These are phyloP conservation scores for Pestalotiopsis sp. DNA, from an alignment of 2,329 filamentous ascomycete genomes.

Conservation along the genomic window DNA sequence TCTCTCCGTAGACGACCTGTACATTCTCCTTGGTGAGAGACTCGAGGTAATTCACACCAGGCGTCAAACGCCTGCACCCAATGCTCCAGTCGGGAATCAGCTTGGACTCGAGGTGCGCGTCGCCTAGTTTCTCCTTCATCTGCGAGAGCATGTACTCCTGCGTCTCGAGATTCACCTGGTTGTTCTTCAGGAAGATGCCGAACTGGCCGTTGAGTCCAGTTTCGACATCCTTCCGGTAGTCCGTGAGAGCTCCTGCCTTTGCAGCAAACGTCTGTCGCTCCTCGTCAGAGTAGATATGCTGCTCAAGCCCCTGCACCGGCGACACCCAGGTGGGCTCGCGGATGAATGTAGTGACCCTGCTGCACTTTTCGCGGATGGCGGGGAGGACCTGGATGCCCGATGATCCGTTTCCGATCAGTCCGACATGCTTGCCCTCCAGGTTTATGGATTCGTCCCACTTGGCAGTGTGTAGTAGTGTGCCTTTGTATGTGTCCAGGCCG, in stretches of 20 bases:
- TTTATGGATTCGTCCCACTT: slow-evolving; percentile 44
- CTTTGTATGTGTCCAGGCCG: slow-evolving; percentile 47
- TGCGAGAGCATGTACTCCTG: slow-evolving; percentile 41
- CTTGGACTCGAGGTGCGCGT: slow-evolving; percentile 43
- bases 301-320: slow-evolving; percentile 43
- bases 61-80: slow-evolving; percentile 33
- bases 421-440: slow-evolving; percentile 40
- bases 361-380: slow-evolving; percentile 44
- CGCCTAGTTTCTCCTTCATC: slow-evolving; percentile 46
- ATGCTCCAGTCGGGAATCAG: slow-evolving; percentile 41
- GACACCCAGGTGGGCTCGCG: slow-evolving; percentile 54
- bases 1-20: slow-evolving; percentile 22
- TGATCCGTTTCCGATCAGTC: slow-evolving; percentile 43
- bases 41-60: slow-evolving; percentile 34
- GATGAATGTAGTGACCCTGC: slow-evolving; percentile 51
- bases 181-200: slow-evolving; percentile 46
- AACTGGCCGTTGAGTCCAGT: slow-evolving; percentile 49
- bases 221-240: slow-evolving; percentile 48
- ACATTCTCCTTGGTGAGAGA: slow-evolving; percentile 29
- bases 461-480: slow-evolving; percentile 47
- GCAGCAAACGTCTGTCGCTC: slow-evolving; percentile 43
- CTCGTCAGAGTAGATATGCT: slow-evolving; percentile 42
- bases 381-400: slow-evolving; percentile 52
- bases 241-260: slow-evolving; percentile 39
- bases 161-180: slow-evolving; percentile 41